Evolutionary conservation across 2,329 filamentous ascomycete species (phyloP).

Genomic region (Monosporascus sp.): DNA sequence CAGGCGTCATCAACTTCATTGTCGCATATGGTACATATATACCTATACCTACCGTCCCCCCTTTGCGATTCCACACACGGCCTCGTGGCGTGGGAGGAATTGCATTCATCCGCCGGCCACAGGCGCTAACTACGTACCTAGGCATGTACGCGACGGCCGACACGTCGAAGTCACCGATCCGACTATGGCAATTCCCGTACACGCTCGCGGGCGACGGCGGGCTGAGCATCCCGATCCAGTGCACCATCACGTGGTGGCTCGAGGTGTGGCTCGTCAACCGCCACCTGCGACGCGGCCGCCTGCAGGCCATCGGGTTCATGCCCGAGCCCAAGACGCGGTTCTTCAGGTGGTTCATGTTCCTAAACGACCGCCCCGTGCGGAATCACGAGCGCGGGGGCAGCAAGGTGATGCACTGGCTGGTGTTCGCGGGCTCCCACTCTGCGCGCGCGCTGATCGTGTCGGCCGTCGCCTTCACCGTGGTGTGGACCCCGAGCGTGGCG

Average conservation of each 20-base stretch:
- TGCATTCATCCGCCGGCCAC: neutral
- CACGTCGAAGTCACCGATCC: constrained; percentile 31
- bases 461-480: constrained; percentile 33
- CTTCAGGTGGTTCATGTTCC: constrained; percentile 40
- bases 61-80: neutral
- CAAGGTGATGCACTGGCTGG: constrained; percentile 20
- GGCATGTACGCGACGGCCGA: constrained; percentile 42
- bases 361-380: constrained; percentile 25
- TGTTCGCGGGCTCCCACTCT: constrained; percentile 30
- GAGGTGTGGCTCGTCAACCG: constrained; percentile 42
- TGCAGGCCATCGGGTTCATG: constrained; percentile 43
- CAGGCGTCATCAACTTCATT: constrained; percentile 46
- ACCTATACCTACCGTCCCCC: constrained; percentile 2
- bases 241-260: constrained; percentile 45
- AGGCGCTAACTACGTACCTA: constrained; percentile 17
- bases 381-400: constrained; percentile 21
- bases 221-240: constrained; percentile 47
- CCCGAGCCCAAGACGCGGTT: constrained; percentile 26
- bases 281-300: constrained; percentile 37
- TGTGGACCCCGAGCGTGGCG: constrained; percentile 40
- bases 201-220: constrained; percentile 45
- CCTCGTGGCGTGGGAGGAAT: too few species aligned
- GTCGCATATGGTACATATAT: constrained; percentile 40
- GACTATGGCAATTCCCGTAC: constrained; percentile 44
- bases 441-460: constrained; percentile 30